Base-by-base conservation (phyloP, 108 stramenopile genomes). In the Stephanodiscus minutulus region DNA sequence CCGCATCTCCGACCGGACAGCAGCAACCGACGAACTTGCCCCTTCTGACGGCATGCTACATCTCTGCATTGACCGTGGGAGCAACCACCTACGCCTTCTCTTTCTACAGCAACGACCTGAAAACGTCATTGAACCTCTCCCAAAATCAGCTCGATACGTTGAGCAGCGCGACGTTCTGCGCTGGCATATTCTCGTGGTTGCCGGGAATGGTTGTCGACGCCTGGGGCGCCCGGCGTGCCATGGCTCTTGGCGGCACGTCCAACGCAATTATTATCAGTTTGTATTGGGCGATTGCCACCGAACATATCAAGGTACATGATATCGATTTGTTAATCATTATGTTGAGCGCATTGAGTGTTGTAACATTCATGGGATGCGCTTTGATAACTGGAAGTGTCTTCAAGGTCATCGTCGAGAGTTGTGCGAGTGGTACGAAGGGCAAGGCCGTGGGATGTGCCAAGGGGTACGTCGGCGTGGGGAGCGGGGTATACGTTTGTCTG, bases 41-140 rank as follows among this genome's bases (percentile, higher is more conserved):
- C n/a, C 66, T 73, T 9, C 68, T 94, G 1, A 63, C 80, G 18
- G 83, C 83, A 49, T 84, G 86, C 39, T 77, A 91, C 63, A 46
- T 89, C 28, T 89, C 93, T 24, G 79, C 86, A 17, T 56, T 88
- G 11, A 91, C 90, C 37, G 91, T 91, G 7, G 93, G 93, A 21
- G 93, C 88, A 12, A 90, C 90, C 6, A 85, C 89, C 41, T 94
- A 94, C 70, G 87, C 93, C 43, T 94, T 94, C 72, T 91, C 90
- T 39, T 78, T 94, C 70, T 94, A 94, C 72, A 85, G 83, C 20
- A 74, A 73, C 48, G 87, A 84, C 17, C 75, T 94, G 44, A 90
- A 94, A 70, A 66, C 79, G 48, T 86, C 75, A 10, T 63, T 94
- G 39, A 79, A 86, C 52, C 73, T 94, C 12, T 70, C 83, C 0